Conservation (phyloP, 192 early-diverging fungal species). For the Backusella tuberculispora region DNA sequence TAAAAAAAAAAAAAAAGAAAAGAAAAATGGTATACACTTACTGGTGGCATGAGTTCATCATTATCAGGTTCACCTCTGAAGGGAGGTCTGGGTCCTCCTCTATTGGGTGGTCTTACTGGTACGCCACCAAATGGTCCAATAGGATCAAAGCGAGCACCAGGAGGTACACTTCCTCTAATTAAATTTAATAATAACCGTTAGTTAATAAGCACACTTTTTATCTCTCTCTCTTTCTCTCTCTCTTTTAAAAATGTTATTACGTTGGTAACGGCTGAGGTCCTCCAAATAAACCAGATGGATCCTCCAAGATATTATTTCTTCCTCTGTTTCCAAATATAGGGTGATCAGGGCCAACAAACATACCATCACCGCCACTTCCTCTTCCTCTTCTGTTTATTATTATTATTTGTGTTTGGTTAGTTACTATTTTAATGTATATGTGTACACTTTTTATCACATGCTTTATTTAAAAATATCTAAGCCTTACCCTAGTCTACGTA, state of each 20-base stretch:
- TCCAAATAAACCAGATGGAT: slow-evolving; percentile 53
- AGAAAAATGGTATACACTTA: slow-evolving; percentile 21
- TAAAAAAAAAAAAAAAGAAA: background rate
- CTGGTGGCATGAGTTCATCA: slow-evolving; percentile 76
- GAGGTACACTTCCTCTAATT: slow-evolving; percentile 74
- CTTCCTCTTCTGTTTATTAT: slow-evolving; percentile 11
- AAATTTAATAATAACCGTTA: background rate
- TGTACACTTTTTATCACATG: too few species aligned
- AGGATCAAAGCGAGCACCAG: slow-evolving; percentile 92
- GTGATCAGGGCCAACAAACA: slow-evolving; percentile 88
- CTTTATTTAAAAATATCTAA: too few species aligned
- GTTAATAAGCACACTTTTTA: background rate
- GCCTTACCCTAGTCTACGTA: slow-evolving; percentile 51
- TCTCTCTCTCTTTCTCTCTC: background rate
- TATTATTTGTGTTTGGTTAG: background rate
- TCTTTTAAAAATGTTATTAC: slow-evolving; percentile 14
- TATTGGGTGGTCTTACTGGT: slow-evolving; percentile 40
- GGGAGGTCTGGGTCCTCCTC: slow-evolving; percentile 35
- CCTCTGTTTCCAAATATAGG: slow-evolving; percentile 75
- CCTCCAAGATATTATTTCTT: slow-evolving; percentile 21
- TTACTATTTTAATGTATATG: background rate
- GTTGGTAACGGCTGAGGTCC: slow-evolving; percentile 65
- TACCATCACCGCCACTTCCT: slow-evolving; percentile 66
- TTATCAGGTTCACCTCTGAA: slow-evolving; percentile 73
- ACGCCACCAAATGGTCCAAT: slow-evolving; percentile 75